Percentiles rank a stretch among this genome's conserved stretches.
Evolutionary conservation across 768 basidiomycete genomes (phyloP).

Genomic region (Pleurotus salmoneostramineus): DNA sequence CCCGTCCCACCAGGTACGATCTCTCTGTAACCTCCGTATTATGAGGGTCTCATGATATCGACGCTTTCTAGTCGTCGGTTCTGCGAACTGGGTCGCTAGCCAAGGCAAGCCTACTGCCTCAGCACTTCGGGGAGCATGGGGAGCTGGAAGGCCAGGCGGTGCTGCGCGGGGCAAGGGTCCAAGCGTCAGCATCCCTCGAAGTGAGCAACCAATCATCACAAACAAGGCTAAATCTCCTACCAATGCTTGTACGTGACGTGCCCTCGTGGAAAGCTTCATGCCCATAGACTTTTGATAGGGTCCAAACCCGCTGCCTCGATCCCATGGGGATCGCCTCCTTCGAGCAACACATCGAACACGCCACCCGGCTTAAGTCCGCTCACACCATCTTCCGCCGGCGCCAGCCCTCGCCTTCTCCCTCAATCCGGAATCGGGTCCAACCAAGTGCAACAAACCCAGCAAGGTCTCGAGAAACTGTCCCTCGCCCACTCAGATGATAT

Average conservation of each 20-base stretch:
- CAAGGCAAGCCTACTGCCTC: conserved; percentile 14
- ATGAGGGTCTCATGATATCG: background rate
- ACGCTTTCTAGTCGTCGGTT: conserved; percentile 33
- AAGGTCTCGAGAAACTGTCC: background rate
- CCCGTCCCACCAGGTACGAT: conserved; percentile 20
- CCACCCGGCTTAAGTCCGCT: background rate
- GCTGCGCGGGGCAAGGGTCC: background rate
- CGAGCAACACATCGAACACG: background rate
- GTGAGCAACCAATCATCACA: conserved; percentile 2
- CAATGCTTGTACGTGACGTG: conserved; percentile 6
- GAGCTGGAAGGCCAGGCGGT: conserved; percentile 1
- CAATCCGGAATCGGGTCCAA: background rate
- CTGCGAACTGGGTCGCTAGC: conserved; percentile 26
- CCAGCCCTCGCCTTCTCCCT: background rate
- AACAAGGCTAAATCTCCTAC: background rate
- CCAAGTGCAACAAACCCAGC: background rate
- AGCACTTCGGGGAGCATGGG: conserved; percentile 17
- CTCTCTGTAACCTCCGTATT: background rate
- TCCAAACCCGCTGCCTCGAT: background rate
- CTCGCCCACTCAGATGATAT: background rate
- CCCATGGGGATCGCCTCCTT: background rate
- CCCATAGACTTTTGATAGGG: background rate
- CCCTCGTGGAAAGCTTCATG: background rate
- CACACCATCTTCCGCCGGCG: conserved; percentile 1
- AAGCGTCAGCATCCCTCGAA: background rate